These are phyloP conservation scores for Dioszegia hungarica DNA, from an alignment of 768 basidiomycete genomes.

Conservation along the genomic window DNA sequence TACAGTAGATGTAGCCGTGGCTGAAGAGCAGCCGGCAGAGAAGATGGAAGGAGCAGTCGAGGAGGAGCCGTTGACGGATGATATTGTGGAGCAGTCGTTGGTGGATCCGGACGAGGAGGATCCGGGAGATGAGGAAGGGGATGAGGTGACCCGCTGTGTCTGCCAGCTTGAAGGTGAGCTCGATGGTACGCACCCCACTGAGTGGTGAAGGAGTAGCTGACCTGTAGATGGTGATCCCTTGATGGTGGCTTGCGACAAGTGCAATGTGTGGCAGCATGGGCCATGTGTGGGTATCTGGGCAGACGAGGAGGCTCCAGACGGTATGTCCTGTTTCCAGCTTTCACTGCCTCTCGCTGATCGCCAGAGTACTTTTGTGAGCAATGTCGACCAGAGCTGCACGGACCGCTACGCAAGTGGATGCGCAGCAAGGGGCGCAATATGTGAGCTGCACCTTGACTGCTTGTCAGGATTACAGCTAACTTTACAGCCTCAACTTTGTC, in stretches of 20 bases:
- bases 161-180: conserved; percentile 27
- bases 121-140: conserved; percentile 16
- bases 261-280: conserved; percentile 98
- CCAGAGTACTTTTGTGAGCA: conserved; percentile 86
- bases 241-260: conserved; percentile 96
- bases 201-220: conserved; percentile 7
- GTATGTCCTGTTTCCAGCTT: conserved; percentile 25
- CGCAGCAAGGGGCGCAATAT: conserved; percentile 54
- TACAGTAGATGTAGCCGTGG: too few species aligned
- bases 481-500: conserved; percentile 17
- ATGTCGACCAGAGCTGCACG: conserved; percentile 81
- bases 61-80: neutral
- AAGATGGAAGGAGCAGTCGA: too few species aligned
- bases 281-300: conserved; percentile 79
- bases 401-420: conserved; percentile 56
- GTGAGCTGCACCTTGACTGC: conserved; percentile 53
- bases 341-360: conserved; percentile 47
- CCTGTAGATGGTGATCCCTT: conserved; percentile 70
- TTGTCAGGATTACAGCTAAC: too few species aligned
- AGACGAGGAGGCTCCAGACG: conserved; percentile 53
- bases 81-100: conserved; percentile 16
- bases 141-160: conserved; percentile 43
- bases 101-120: conserved; percentile 11
- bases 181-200: too few species aligned
- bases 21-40: neutral